Evolutionary conservation across 148 eudicot genomes (phyloP), one percentile per base, ranked within the genome.

Genomic region (Amaranthus cruentus): DNA sequence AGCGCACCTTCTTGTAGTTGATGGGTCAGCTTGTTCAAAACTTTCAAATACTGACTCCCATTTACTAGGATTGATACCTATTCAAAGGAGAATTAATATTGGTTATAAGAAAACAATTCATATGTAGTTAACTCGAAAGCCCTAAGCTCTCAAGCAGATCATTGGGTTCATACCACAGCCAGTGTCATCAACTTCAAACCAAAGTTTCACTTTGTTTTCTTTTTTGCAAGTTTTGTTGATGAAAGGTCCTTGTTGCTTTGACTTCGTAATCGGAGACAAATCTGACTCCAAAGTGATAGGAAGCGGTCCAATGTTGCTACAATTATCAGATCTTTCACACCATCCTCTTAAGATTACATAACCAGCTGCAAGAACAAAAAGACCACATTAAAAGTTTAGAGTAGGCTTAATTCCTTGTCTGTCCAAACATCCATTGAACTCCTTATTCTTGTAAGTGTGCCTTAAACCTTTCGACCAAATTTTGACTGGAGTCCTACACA

Each of bases 31-130:
- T 83, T 95, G 98, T 83, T 91, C 98, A 82, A 95, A 95, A 82
- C 98, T 95, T 84, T 95, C 98, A 79, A 95, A 95, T 63, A 95
- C 97, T 3, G 97, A 85, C 62, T 91, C 97, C 98, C 98, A 95
- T 77, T 95, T 95, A 83, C 84, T 82, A 14, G 97, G 91, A 80
- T 95, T 91, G 70, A 95, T 91, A 71, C 98, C 98, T 95, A 81
- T 75, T 12, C 69, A 53, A 70, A 48, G 43, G 42, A 78, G 54
- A 38, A 3, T 38, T 38, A 11, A 12, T 5, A 8, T 53, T 9
- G 13, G 28, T 59, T 60, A 14, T 13, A 42, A 28, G 52, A 49
- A 81, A n/a, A 42, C 42, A 47, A 28, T 8, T 7, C 28, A 59
- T 28, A 71, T 14, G 64, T 7, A 28, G 52, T 44, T 76, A 62